Evolutionary conservation across 2,329 filamentous ascomycete genomes (phyloP), one percentile per base, ranked within the genome.

Genomic region (Teratosphaeria epicoccoides): DNA sequence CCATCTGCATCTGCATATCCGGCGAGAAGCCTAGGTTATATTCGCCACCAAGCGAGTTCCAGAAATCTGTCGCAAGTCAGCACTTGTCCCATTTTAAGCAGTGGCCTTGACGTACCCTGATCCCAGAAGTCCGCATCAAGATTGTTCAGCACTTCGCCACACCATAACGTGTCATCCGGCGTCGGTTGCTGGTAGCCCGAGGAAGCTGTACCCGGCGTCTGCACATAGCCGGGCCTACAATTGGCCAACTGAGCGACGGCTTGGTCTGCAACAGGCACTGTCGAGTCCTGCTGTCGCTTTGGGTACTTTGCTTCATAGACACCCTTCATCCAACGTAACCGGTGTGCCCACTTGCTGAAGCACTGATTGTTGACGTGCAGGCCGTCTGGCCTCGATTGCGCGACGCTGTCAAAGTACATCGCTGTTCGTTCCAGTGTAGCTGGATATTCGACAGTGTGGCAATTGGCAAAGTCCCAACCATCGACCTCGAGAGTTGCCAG

Each of bases 271-370:
- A 17, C 12, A 24, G 17, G 24, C 24, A 17, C 26, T 29, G 17
- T 37, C 25, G 20, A 28, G 22, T 51, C 37, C 12, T n/a, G 33
- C 17, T 22, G 17, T 43, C 24, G 47, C 37, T 24, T 25, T 17
- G 33, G 20, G 28, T 57, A 60, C 29, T 60, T 59, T 4, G 57
- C 44, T 14, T 64, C 59, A 49, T 61, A 65, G 5, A 64, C 52
- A 7, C 52, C 52, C 51, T 60, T 60, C 58, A 64, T 61, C 54
- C 57, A 65, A 12, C 60, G 52, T 2, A 63, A 37, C 3, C 60
- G 55, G 6, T 58, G 51, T 5, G 60, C 55, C 63, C 63, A 66
- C 43, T 61, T 61, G n/a, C 44, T 49, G 51, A 66, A 65, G n/a
- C 55, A 52, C 12, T 65, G 59, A 48, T 65, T 65, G 26, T 61